Percentiles rank a stretch among this genome's conserved stretches.
phyloP scores from a whole-genome alignment of 768 basidiomycete species.

The Mycena olivaceomarginata region DNA sequence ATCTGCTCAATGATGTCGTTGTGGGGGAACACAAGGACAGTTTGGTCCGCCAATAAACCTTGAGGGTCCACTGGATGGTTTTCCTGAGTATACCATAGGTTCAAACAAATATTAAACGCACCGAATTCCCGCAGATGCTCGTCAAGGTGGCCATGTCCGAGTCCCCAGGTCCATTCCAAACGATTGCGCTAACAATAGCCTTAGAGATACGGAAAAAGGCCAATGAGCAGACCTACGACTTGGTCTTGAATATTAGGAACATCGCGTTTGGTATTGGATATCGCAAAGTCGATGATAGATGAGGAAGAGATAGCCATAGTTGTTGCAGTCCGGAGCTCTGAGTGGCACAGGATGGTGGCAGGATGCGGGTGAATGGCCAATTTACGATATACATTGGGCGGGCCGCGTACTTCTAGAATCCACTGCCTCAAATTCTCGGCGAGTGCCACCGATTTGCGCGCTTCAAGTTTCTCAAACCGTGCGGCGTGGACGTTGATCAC shows the following conservation, averaged over 20 bases:
- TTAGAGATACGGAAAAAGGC: not conserved
- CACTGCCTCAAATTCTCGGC: too few relatives aligned
- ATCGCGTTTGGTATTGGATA: not conserved
- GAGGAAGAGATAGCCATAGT: not conserved
- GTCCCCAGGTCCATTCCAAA: conserved; percentile 33
- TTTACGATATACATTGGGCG: too few relatives aligned
- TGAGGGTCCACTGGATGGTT: conserved; percentile 1
- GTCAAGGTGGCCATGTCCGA: conserved; percentile 13
- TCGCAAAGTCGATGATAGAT: not conserved
- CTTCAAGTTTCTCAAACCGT: too few relatives aligned
- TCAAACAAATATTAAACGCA: not conserved
- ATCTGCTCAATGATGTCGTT: not conserved
- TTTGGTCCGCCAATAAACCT: not conserved
- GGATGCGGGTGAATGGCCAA: too few relatives aligned
- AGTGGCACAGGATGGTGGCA: not conserved
- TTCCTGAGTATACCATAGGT: not conserved
- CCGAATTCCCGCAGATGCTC: not conserved
- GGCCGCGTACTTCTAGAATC: too few relatives aligned
- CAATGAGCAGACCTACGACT: not conserved
- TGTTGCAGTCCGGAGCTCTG: too few relatives aligned
- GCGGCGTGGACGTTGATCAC: too few relatives aligned
- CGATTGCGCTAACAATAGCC: not conserved
- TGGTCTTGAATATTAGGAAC: not conserved
- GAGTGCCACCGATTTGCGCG: too few relatives aligned
- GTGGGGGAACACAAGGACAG: not conserved